Evolutionary conservation across 768 basidiomycete species (phyloP), one percentile per base, ranked within the genome.

Genomic region (Flagelloscypha sp.): DNA sequence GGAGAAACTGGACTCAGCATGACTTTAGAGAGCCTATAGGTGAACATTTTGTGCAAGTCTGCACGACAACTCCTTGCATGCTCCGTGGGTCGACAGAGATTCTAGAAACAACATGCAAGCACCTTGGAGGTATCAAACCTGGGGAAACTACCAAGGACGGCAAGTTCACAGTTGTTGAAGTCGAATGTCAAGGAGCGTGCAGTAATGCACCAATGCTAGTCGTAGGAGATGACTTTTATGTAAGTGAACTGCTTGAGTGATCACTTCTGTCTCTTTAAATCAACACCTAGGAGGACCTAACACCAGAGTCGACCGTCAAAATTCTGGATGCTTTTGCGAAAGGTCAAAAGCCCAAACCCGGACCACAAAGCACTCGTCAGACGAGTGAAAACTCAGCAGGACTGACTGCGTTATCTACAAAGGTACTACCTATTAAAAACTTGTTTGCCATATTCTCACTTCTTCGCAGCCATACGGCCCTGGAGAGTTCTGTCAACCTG

Each of bases 21-120:
- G 10, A 35, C 33, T 31, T 7, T 41, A 92, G 90, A 36, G 92
- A 95, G 60, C 94, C 93, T 5, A 88, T 97, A 36, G 93, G 89
- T 18, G 64, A 84, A 48, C 72, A 97, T 57, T 97, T 98, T 52
- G 81, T 99, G 22, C 94, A 98, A 63, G 86, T 98, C 38, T 99
- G 95, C 70, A 98, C 95, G 20, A 98, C 95, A 23, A 98, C 95
- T 6, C 95, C 95, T 12, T 99, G 95, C 65, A 93, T 94, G 84
- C 72, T 99, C 23, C 71, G 76, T 42, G 94, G 93, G 31, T 92
- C 90, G 13, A 88, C 84, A 42, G 81, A 86, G 22, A 93, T 98
- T 46, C 72, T 95, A 28, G 66, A 92, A 45, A 79, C 92, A 19
- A 83, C 85, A 30, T 80, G 84, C 53, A 57, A 68, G 34, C 85